phyloP scores from a whole-genome alignment of 2,329 filamentous ascomycete species.

The Cercospora sp. region DNA sequence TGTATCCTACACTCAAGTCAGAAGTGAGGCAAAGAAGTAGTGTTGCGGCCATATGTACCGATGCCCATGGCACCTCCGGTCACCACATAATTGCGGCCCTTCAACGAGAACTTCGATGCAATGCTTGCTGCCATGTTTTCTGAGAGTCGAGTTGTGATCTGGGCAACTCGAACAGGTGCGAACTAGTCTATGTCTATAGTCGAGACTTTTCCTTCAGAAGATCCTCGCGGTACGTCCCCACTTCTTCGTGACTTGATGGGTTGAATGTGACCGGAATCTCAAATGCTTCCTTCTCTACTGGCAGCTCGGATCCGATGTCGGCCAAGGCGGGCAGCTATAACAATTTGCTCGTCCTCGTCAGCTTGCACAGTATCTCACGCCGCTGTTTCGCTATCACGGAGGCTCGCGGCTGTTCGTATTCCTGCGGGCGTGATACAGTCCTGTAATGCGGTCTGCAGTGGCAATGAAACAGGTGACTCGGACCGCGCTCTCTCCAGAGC shows the following conservation, averaged over 20 bases:
- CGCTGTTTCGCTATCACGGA: slow-evolving; percentile 1
- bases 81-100: slow-evolving; percentile 32
- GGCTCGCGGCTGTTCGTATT: neutral
- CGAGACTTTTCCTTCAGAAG: neutral
- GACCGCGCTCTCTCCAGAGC: neutral
- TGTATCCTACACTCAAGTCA: slow-evolving; percentile 22
- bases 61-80: slow-evolving; percentile 35
- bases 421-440: neutral
- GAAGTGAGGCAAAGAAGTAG: neutral
- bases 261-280: neutral
- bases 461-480: slow-evolving; percentile 1
- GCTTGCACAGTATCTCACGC: neutral
- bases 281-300: neutral
- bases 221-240: neutral
- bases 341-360: neutral
- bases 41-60: slow-evolving; percentile 10
- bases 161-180: neutral
- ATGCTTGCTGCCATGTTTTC: slow-evolving; percentile 18
- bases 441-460: neutral
- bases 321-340: neutral
- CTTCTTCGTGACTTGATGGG: neutral
- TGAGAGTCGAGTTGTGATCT: neutral
- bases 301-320: slow-evolving; percentile 8
- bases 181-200: neutral
- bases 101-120: slow-evolving; percentile 28